A percentile compares a stretch with the other conserved stretches of the same genome.
These are phyloP conservation scores for Chamaenerion angustifolium DNA, from an alignment of 345 rosid species.

Conservation along the genomic window DNA sequence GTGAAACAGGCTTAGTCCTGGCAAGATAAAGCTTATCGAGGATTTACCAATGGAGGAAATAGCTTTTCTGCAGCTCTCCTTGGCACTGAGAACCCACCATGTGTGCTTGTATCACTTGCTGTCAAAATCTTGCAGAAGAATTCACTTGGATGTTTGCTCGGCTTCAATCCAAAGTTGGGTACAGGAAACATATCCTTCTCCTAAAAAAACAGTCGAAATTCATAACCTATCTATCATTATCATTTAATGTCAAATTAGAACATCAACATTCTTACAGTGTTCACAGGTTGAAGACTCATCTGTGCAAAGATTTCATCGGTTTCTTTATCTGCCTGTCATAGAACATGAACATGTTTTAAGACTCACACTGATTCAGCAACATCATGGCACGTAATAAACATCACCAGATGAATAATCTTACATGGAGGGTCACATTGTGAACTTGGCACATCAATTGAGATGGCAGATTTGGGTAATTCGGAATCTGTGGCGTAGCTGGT, in stretches of 20 bases:
- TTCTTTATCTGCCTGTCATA: constrained; percentile 78
- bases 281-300: constrained; percentile 94
- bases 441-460: constrained; percentile 97
- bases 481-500: constrained; percentile 77
- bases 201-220: constrained; percentile 18
- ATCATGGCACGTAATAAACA: not conserved
- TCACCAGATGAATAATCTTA: constrained; percentile 17
- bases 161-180: constrained; percentile 75
- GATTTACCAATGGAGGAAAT: constrained; percentile 72
- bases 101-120: constrained; percentile 96
- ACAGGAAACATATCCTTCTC: constrained; percentile 82
- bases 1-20: too few species aligned
- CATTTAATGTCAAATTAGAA: not conserved
- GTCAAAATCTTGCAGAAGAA: constrained; percentile 99
- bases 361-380: too few species aligned
- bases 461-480: constrained; percentile 89
- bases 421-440: constrained; percentile 79
- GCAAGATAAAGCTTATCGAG: constrained; percentile 5
- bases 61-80: constrained; percentile 98
- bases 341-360: constrained; percentile 4
- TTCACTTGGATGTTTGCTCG: constrained; percentile 81
- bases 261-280: constrained; percentile 37
- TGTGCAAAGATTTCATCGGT: constrained; percentile 92
- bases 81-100: constrained; percentile 99
- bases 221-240: not conserved